These are phyloP conservation scores for Apiotrichum sp. DNA, from an alignment of 1,284 basidiomycete species.

Conservation along the genomic window DNA sequence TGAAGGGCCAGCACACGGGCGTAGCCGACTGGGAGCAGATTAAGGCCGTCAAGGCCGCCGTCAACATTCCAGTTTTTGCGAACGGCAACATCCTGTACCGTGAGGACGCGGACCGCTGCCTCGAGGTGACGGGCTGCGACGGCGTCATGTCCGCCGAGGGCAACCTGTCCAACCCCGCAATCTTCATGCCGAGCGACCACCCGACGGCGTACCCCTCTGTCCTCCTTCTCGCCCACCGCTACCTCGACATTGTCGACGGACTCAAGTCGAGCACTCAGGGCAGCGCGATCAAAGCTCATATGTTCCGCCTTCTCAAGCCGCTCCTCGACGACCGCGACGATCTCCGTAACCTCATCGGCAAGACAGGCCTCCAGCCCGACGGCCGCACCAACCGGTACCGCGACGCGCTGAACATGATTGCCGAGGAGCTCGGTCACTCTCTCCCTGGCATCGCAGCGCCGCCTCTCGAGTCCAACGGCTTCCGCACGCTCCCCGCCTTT, in stretches of 20 bases:
- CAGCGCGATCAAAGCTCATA: conserved; percentile 80
- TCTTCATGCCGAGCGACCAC: conserved; percentile 56
- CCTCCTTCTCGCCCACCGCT: conserved; percentile 70
- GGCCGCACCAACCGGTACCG: conserved; percentile 46
- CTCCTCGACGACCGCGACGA: conserved; percentile 65
- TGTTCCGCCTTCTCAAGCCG: conserved; percentile 86
- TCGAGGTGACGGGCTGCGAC: conserved; percentile 76
- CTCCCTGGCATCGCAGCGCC: conserved; percentile 33
- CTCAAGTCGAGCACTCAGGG: conserved; percentile 67
- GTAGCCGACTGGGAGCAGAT: conserved; percentile 83
- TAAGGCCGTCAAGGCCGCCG: conserved; percentile 74
- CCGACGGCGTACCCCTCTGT: conserved; percentile 57
- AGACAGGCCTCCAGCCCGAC: conserved; percentile 31
- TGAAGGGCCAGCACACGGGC: conserved; percentile 73
- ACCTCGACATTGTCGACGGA: conserved; percentile 69
- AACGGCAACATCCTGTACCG: conserved; percentile 92
- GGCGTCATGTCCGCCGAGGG: conserved; percentile 96
- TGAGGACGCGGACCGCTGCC: conserved; percentile 69
- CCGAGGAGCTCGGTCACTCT: conserved; percentile 56
- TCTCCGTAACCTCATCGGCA: conserved; percentile 57
- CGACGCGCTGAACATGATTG: conserved; percentile 62
- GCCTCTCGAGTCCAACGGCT: conserved; percentile 34
- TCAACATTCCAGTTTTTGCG: conserved; percentile 87
- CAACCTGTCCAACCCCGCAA: conserved; percentile 84
- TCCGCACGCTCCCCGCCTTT: conserved; percentile 68